A percentile compares a stretch with the other conserved stretches of the same genome.
These are phyloP conservation scores for Fusarium lyarnte DNA, from an alignment of 2,329 filamentous ascomycete genomes.

Conservation along the genomic window DNA sequence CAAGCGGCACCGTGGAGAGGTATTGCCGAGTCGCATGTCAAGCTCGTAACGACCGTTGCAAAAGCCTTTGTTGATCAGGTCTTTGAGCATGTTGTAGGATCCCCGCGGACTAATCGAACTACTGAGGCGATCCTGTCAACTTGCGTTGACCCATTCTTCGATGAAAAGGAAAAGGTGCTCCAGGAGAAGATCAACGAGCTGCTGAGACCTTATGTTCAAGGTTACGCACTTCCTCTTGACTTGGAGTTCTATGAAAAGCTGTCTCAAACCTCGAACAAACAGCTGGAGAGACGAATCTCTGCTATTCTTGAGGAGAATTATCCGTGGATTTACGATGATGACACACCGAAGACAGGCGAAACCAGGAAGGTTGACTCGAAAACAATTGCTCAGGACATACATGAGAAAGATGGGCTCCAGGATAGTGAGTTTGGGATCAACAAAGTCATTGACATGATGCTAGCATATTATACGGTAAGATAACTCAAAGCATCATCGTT, in stretches of 20 bases:
- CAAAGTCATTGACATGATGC: slow-evolving; percentile 56
- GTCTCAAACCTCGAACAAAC: not conserved
- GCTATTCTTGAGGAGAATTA: not conserved
- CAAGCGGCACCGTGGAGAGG: slow-evolving; percentile 52
- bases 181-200: slow-evolving; percentile 52
- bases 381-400: not conserved
- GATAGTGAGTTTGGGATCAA: slow-evolving; percentile 48
- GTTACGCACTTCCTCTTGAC: slow-evolving; percentile 43
- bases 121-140: slow-evolving; percentile 38
- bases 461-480: slow-evolving; percentile 55
- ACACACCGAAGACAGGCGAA: not conserved
- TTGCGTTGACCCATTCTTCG: slow-evolving; percentile 47
- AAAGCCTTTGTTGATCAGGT: slow-evolving; percentile 52
- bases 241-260: slow-evolving; percentile 42
- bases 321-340: not conserved
- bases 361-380: not conserved
- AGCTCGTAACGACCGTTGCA: slow-evolving; percentile 40
- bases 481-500: fast-evolving
- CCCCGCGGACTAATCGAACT: slow-evolving; percentile 20
- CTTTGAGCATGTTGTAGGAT: slow-evolving; percentile 47
- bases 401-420: not conserved
- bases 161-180: slow-evolving; percentile 39
- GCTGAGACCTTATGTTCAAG: slow-evolving; percentile 49
- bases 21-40: slow-evolving; percentile 51
- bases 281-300: not conserved